Evolutionary conservation across 2,329 filamentous ascomycete species (phyloP).

Genomic region (Epichloe bromicola): DNA sequence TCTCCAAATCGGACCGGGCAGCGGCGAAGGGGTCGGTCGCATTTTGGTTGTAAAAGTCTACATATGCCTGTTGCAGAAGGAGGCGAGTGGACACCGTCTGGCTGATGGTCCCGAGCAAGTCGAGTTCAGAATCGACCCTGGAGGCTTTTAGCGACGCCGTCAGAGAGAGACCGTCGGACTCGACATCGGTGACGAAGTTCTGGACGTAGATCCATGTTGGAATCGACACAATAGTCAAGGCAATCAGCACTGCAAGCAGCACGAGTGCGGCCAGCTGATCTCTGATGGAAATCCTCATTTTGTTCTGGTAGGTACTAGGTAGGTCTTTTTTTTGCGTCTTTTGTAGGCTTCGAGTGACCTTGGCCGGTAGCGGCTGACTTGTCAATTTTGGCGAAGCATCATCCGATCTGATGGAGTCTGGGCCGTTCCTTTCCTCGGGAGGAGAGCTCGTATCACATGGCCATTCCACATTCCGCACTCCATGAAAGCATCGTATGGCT

Average conservation of each 20-base stretch:
- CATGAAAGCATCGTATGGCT: not conserved
- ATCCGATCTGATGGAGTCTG: not conserved
- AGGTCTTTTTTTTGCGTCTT: not conserved
- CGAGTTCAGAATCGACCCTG: conserved; percentile 64
- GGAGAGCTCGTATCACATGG: not conserved
- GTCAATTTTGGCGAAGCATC: conserved; percentile 1
- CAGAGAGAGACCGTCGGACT: conserved; percentile 52
- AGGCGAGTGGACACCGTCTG: conserved; percentile 57
- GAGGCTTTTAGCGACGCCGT: conserved; percentile 80
- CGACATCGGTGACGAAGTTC: conserved; percentile 37
- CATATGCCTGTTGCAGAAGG: conserved; percentile 41
- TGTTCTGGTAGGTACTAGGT: not conserved
- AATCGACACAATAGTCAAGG: conserved; percentile 66
- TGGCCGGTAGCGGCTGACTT: not conserved
- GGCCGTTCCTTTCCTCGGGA: not conserved
- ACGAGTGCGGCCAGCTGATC: conserved; percentile 77
- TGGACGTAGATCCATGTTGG: conserved; percentile 55
- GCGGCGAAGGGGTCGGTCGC: conserved; percentile 42
- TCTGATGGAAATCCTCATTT: conserved; percentile 75
- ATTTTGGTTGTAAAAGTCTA: conserved; percentile 43
- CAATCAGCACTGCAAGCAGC: conserved; percentile 58
- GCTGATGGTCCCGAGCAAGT: conserved; percentile 65
- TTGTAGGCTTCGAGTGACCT: not conserved
- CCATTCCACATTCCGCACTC: not conserved
- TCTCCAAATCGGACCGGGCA: conserved; percentile 52